Conservation (phyloP, 2,329 filamentous ascomycete species). For the Pseudocercospora musae region DNA sequence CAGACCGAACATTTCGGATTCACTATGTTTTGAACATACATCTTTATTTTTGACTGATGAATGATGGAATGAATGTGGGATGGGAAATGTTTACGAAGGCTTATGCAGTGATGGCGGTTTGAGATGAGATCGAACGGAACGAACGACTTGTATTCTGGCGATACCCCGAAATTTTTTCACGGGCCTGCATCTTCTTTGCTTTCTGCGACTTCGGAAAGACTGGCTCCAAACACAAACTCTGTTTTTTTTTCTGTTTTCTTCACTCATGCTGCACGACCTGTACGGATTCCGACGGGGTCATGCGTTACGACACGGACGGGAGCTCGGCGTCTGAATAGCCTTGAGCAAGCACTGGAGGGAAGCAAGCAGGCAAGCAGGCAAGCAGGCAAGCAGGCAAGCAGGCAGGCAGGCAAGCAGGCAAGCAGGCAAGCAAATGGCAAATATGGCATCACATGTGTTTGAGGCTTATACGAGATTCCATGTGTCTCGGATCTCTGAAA, state of each 20-base stretch:
- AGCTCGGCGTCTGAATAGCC: constrained; percentile 14
- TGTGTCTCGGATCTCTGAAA: background rate
- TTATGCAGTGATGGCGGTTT: constrained; percentile 15
- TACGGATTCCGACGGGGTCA: background rate
- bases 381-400: no score
- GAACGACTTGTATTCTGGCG: constrained; percentile 21
- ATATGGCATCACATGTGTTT: background rate
- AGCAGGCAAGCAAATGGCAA: background rate
- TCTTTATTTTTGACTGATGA: constrained; percentile 4
- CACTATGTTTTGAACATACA: constrained; percentile 3
- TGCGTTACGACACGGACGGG: background rate
- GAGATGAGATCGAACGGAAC: constrained; percentile 1
- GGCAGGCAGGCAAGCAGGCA: no score
- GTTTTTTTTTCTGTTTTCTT: background rate
- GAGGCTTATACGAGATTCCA: background rate
- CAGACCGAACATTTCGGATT: constrained; percentile 13
- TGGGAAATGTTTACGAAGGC: constrained; percentile 4
- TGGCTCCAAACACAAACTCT: constrained; percentile 6
- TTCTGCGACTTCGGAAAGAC: constrained; percentile 4
- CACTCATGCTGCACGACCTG: background rate
- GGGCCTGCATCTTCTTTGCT: constrained; percentile 7
- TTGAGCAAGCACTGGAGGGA: constrained; percentile 7
- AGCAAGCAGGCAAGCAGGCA: no score
- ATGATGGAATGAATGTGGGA: background rate
- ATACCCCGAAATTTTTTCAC: constrained; percentile 16